Conservation (phyloP, 1,284 basidiomycete genomes). For the Apiotrichum porosum region DNA sequence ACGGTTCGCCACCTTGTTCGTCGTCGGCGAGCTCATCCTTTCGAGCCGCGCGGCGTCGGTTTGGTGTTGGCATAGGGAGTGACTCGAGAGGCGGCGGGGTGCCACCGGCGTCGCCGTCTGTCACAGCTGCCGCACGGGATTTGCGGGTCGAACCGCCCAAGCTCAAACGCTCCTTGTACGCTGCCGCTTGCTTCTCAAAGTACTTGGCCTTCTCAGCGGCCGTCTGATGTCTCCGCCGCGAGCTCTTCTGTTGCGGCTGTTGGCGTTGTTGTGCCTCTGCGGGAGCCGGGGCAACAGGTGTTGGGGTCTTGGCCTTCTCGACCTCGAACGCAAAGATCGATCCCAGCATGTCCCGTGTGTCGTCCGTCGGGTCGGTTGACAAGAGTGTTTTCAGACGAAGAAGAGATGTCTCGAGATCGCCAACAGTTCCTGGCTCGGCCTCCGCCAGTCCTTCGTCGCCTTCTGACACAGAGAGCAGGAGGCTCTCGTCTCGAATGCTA, state of each 20-base stretch:
- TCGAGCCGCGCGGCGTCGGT: background rate
- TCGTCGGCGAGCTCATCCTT: background rate
- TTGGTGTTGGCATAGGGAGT: background rate
- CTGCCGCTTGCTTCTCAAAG: constrained; percentile 25
- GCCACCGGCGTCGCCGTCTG: too few relatives aligned
- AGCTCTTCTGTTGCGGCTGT: constrained; percentile 17
- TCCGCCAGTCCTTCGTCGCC: background rate
- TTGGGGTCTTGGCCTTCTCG: constrained; percentile 58
- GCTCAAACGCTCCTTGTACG: constrained; percentile 5
- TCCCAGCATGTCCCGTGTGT: constrained; percentile 55
- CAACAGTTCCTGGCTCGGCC: constrained; percentile 37
- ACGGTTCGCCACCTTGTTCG: background rate
- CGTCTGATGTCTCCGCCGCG: constrained; percentile 9
- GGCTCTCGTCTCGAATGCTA: constrained; percentile 20
- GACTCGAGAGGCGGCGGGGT: too few relatives aligned
- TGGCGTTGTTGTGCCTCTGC: background rate
- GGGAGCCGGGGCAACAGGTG: constrained; percentile 30
- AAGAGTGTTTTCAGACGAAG: constrained; percentile 34
- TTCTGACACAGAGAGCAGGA: background rate
- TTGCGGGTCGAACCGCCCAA: constrained; percentile 5
- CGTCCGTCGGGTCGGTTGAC: constrained; percentile 28
- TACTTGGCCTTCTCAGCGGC: constrained; percentile 16
- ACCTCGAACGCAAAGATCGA: constrained; percentile 66
- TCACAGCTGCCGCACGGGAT: too few relatives aligned
- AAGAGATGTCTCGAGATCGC: constrained; percentile 67